Evolutionary conservation across 768 basidiomycete species (phyloP), one percentile per base, ranked within the genome.

Genomic region (Mycena amicta): DNA sequence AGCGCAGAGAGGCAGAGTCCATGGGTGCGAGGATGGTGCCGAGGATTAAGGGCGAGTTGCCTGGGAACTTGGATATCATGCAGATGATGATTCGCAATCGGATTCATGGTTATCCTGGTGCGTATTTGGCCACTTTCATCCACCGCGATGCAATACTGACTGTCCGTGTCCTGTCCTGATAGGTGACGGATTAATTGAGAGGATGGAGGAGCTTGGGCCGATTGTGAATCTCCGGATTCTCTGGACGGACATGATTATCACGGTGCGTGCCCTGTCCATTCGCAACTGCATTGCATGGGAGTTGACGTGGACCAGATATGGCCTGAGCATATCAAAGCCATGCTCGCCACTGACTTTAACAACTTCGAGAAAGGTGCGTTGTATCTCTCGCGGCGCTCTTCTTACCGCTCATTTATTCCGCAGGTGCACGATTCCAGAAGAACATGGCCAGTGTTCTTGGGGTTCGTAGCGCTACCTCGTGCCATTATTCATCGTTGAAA

Each of bases 81-180:
- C 8, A 59, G 22, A 49, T 2, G 16, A 26, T 69, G 37, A 37
- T 69, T 26, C 51, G 60, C 55, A 67, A 68, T 41, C 71, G 68
- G 18, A 62, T 31, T 3, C 40, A 62, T 20, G 75, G 74, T 6
- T 74, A 75, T 59, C 74, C 72, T 52, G 71, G 74, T 75, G 53
- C 2, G 46, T n/a, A n/a, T n/a, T n/a, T n/a, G n/a, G n/a, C n/a
- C n/a, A n/a, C n/a, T n/a, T 47, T 3, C 28, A 5, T n/a, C 23
- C 23, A 29, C 16, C 29, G 4, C 4, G 8, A 1, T 37, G n/a
- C n/a, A n/a, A n/a, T 31, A 20, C 31, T 57, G 51, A 57, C n/a
- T 23, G 20, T 29, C 16, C 2, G 4, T 31, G 49, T n/a, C 47
- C 22, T 12, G 27, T 23, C 5, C n/a, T n/a, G n/a, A 29, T 6